phyloP scores from a whole-genome alignment of 2,329 filamentous ascomycete genomes.

The Fusarium praegraminearum region DNA sequence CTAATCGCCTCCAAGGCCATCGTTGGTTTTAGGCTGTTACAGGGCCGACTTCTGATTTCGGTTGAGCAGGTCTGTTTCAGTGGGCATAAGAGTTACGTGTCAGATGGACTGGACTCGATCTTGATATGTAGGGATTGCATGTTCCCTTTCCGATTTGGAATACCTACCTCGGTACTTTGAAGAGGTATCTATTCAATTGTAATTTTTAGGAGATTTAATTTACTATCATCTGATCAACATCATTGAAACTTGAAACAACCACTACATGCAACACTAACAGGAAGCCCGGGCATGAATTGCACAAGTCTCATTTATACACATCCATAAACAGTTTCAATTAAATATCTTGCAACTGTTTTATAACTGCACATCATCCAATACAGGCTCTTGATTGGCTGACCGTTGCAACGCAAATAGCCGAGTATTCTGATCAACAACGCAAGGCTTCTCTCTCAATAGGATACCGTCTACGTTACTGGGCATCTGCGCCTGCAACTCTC shows the following conservation, averaged over 20 bases:
- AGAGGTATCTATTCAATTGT: not conserved
- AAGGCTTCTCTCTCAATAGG: not conserved
- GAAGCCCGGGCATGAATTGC: not conserved
- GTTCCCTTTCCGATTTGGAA: not conserved
- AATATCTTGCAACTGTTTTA: not conserved
- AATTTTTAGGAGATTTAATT: not conserved
- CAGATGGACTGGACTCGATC: constrained; percentile 8
- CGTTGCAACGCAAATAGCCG: not conserved
- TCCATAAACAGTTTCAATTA: not conserved
- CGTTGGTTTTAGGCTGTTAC: constrained; percentile 28
- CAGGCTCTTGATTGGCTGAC: not conserved
- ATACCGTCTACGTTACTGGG: not conserved
- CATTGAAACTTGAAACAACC: constrained; percentile 4
- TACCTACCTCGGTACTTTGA: not conserved
- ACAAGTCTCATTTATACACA: constrained; percentile 1
- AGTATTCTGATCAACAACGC: not conserved
- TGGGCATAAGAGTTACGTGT: constrained; percentile 24
- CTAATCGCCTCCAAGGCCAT: constrained; percentile 11
- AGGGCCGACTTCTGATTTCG: constrained; percentile 8
- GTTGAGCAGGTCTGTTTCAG: constrained; percentile 19
- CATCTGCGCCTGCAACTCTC: not conserved
- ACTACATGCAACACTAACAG: not conserved
- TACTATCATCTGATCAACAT: not conserved
- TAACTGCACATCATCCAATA: not conserved
- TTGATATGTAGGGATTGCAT: not conserved